Evolutionary conservation across 345 rosid genomes (phyloP).

Genomic region (Ceriops tagal): DNA sequence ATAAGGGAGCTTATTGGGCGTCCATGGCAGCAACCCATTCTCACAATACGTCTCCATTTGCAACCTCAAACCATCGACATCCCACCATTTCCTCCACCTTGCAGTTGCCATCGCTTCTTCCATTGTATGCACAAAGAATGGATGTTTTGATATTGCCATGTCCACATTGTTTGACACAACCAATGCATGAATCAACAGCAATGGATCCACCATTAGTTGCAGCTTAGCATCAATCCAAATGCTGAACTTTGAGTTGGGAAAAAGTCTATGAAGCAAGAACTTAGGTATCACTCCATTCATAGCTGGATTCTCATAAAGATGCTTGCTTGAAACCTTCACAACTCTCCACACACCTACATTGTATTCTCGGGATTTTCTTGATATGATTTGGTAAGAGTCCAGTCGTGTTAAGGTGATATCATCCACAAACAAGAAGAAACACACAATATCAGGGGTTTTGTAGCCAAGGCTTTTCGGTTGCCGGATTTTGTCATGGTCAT

Average conservation of each 20-base stretch:
- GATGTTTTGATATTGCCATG: slow-evolving; percentile 81
- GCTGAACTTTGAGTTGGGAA: slow-evolving; percentile 78
- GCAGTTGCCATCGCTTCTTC: slow-evolving; percentile 97
- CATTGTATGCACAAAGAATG: slow-evolving; percentile 63
- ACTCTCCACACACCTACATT: slow-evolving; percentile 71
- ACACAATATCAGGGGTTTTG: slow-evolving; percentile 46
- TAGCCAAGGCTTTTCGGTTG: slow-evolving; percentile 82
- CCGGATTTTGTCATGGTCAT: slow-evolving; percentile 84
- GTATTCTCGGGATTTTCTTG: slow-evolving; percentile 18
- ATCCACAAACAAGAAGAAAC: slow-evolving; percentile 93
- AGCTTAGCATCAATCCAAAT: slow-evolving; percentile 89
- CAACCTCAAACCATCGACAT: slow-evolving; percentile 45
- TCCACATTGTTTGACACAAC: slow-evolving; percentile 49
- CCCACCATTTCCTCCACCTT: slow-evolving; percentile 90
- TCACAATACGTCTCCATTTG: slow-evolving; percentile 95
- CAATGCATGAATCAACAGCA: slow-evolving; percentile 65
- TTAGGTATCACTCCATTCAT: slow-evolving; percentile 94
- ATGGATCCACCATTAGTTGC: slow-evolving; percentile 76
- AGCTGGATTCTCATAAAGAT: slow-evolving; percentile 59
- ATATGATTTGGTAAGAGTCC: slow-evolving; percentile 39
- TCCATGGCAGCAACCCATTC: slow-evolving; percentile 83
- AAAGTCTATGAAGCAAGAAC: slow-evolving; percentile 69
- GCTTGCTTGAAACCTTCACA: slow-evolving; percentile 38
- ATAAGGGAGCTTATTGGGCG: slow-evolving; percentile 59
- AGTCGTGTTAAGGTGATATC: slow-evolving; percentile 51